These are phyloP conservation scores for Hyphopichia buzzinii DNA, from an alignment of 1,139 yeast species.

Conservation along the genomic window DNA sequence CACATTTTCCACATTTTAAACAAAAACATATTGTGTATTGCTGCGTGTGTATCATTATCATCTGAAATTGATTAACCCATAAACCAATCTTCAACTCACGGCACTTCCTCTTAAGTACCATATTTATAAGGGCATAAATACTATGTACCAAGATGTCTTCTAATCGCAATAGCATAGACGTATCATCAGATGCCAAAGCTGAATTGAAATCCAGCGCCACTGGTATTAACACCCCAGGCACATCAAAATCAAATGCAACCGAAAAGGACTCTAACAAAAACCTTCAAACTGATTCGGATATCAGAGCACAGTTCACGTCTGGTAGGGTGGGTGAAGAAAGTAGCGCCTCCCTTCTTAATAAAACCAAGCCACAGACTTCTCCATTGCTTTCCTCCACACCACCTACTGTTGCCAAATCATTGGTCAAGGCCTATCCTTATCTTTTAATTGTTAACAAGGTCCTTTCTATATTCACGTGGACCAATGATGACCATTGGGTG, in stretches of 20 bases:
- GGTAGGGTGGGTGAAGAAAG: constrained; percentile 5
- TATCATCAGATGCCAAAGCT: background rate
- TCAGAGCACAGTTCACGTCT: constrained; percentile 12
- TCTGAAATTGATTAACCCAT: too few relatives aligned
- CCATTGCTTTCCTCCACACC: constrained; percentile 82
- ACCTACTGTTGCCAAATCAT: constrained; percentile 81
- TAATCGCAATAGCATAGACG: background rate
- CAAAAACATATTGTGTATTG: too few relatives aligned
- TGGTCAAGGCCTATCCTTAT: constrained; percentile 81
- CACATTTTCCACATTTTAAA: too few relatives aligned
- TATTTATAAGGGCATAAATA: too few relatives aligned
- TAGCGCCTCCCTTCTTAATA: constrained; percentile 2
- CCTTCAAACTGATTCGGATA: constrained; percentile 4
- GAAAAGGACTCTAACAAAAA: background rate
- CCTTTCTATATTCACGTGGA: constrained; percentile 83
- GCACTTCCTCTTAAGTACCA: too few relatives aligned
- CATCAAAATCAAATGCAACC: background rate
- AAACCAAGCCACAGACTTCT: constrained; percentile 47
- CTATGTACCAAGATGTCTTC: too few relatives aligned
- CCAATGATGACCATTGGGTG: constrained; percentile 80
- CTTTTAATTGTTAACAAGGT: constrained; percentile 67
- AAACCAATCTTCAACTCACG: too few relatives aligned
- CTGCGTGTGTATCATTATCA: too few relatives aligned
- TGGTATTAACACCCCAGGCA: background rate
- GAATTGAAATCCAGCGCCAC: background rate